These are phyloP conservation scores for Elsinoe fawcettii DNA, from an alignment of 2,329 filamentous ascomycete genomes.

Conservation along the genomic window DNA sequence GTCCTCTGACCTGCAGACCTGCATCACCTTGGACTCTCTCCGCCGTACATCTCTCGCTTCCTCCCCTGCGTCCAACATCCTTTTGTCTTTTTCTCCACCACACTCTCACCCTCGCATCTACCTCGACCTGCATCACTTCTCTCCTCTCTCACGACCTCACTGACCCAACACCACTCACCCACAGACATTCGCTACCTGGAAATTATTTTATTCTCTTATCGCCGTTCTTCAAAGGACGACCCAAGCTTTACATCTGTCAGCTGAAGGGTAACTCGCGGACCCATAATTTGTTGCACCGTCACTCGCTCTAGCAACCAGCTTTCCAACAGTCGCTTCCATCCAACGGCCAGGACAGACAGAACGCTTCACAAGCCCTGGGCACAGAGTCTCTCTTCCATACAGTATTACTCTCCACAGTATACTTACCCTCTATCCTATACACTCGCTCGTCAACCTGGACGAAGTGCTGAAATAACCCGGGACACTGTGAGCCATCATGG, in stretches of 20 bases:
- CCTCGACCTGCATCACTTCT: neutral
- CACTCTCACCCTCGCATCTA: neutral
- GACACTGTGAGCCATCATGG: neutral
- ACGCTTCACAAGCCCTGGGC: neutral
- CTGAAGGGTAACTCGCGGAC: neutral
- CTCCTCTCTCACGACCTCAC: neutral
- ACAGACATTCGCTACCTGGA: slow-evolving; percentile 5
- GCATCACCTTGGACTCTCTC: slow-evolving; percentile 5
- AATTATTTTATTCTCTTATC: slow-evolving; percentile 1
- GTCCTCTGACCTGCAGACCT: neutral
- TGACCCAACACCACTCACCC: neutral
- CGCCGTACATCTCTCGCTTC: slow-evolving; percentile 2
- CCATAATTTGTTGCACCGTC: slow-evolving; percentile 16
- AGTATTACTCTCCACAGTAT: neutral
- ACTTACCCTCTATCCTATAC: neutral
- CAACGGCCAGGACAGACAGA: slow-evolving; percentile 15
- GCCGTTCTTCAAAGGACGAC: neutral
- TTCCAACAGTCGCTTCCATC: slow-evolving; percentile 16
- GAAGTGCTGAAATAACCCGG: neutral
- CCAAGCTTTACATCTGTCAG: slow-evolving; percentile 1
- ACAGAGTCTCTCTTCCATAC: neutral
- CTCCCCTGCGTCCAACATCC: slow-evolving; percentile 5
- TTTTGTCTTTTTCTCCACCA: slow-evolving; percentile 9
- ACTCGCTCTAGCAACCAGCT: slow-evolving; percentile 17
- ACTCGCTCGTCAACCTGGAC: neutral